Base-by-base conservation (phyloP, 2,329 filamentous ascomycete genomes). In the Phaeosphaeriaceae sp. region DNA sequence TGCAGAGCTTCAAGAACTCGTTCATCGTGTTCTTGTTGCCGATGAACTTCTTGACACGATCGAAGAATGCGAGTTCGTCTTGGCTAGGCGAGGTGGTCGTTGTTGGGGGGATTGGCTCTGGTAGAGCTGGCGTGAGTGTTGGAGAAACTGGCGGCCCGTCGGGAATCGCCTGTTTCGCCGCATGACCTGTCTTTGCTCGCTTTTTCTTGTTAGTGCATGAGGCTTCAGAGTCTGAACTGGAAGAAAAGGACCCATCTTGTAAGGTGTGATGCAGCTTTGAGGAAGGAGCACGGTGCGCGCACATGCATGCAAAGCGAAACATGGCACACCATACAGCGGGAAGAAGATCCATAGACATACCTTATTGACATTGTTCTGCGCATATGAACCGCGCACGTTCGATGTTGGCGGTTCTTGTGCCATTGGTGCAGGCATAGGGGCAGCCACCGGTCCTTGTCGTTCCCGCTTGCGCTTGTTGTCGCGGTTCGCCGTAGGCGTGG, bases 1-100 rank as follows among this genome's bases (percentile, higher is more conserved):
- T 99, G 82, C 94, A 95, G 11, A 99, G 87, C 81, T 99, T 99
- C 64, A 99, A 81, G 78, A 99, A 99, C 77, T 99, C 95, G 69
- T 92, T 94, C 85, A 97, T 96, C 2, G 90, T 90, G 56, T 92
- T 91, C 76, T 97, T 91, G 77, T 98, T 98, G 61, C 91, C 89
- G 58, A 99, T 92, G 71, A 91, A 94, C 79, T 99, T 99, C 85
- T 97, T 98, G 19, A 95, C 93, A 8, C 93, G 90, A 61, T 99
- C 95, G 70, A 99, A 99, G 80, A 98, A 98, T 1, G 89, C 89
- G 53, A 98, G 85, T 73, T 98, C 94, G 58, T 98, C 94, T 54
- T 89, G 86, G 23, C 86, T 91, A 1, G 93, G 91, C n/a, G 89
- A 88, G 9, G 89, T 83, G 1, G 89, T 88, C 0, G 89, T 87